Evolutionary conservation across 1,284 basidiomycete genomes (phyloP).

Genomic region (Porphyrellus sp.): DNA sequence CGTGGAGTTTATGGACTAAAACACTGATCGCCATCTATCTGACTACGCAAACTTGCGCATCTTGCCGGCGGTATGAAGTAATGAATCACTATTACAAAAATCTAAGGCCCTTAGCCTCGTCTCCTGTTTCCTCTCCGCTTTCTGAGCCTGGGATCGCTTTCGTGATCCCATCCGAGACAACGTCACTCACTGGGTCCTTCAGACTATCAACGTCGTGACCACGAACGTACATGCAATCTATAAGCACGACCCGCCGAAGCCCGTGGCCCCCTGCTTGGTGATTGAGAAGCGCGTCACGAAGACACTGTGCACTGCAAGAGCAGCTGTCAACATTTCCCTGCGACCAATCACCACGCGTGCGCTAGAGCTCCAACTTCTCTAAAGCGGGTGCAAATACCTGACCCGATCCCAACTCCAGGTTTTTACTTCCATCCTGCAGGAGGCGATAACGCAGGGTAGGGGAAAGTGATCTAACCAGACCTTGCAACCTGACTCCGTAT

Average conservation of each 20-base stretch:
- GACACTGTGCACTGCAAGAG: slow-evolving; percentile 11
- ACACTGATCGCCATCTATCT: too few species aligned
- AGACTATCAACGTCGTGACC: slow-evolving; percentile 6
- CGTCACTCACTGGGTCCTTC: slow-evolving; percentile 7
- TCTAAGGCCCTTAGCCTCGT: slow-evolving; percentile 2
- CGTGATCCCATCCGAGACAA: slow-evolving; percentile 25
- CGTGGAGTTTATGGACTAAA: too few species aligned
- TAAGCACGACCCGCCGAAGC: slow-evolving; percentile 18
- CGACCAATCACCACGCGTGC: slow-evolving; percentile 15
- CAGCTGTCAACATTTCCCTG: slow-evolving; percentile 2
- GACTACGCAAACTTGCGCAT: too few species aligned
- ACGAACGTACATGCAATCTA: slow-evolving; percentile 15
- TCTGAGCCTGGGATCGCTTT: neutral
- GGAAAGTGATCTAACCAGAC: slow-evolving; percentile 13
- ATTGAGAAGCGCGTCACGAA: slow-evolving; percentile 17
- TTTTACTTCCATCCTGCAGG: neutral
- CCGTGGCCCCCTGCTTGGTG: slow-evolving; percentile 15
- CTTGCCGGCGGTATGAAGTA: too few species aligned
- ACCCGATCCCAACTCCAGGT: neutral
- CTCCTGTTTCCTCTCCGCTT: slow-evolving; percentile 2
- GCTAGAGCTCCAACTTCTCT: slow-evolving; percentile 29
- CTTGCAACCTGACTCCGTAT: slow-evolving; percentile 4
- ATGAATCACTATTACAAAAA: too few species aligned
- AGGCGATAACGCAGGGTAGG: neutral
- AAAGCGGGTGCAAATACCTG: slow-evolving; percentile 33